These are phyloP conservation scores for Neonectria hederae DNA, from an alignment of 2,329 filamentous ascomycete genomes.

Conservation along the genomic window DNA sequence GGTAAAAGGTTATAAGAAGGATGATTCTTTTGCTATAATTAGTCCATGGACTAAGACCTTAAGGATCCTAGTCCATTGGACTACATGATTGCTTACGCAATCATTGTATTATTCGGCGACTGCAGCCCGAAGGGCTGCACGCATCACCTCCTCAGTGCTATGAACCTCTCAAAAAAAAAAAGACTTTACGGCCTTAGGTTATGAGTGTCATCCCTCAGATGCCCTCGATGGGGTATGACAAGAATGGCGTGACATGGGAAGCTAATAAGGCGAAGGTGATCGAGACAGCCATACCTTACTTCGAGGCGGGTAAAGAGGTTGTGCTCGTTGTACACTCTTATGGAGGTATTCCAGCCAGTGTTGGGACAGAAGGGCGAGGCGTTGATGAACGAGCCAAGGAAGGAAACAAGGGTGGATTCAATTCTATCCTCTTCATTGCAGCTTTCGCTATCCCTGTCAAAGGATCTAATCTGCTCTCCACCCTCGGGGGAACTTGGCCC, in stretches of 20 bases:
- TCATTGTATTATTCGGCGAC: too few relatives aligned
- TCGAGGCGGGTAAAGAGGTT: conserved; percentile 11
- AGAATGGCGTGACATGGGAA: too few relatives aligned
- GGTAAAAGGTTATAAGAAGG: too few relatives aligned
- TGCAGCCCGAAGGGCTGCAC: too few relatives aligned
- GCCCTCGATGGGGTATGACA: neutral
- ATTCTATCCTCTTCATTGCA: conserved; percentile 41
- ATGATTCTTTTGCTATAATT: too few relatives aligned
- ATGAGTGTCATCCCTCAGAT: neutral
- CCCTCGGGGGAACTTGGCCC: neutral
- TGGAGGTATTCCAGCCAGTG: conserved; percentile 45
- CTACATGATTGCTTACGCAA: too few relatives aligned
- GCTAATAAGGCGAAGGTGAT: conserved; percentile 15
- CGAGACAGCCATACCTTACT: neutral
- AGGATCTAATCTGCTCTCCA: neutral
- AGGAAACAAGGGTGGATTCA: conserved; percentile 43
- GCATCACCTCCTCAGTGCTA: conserved; percentile 24
- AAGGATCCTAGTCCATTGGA: too few relatives aligned
- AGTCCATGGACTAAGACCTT: too few relatives aligned
- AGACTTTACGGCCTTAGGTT: neutral
- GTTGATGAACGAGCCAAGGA: conserved; percentile 37
- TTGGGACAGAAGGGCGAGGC: conserved; percentile 38
- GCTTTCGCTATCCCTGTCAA: conserved; percentile 37
- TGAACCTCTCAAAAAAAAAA: neutral
- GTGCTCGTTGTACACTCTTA: conserved; percentile 37